phyloP scores from a whole-genome alignment of 495 filamentous ascomycete species.

The Lasiosphaeria miniovina region DNA sequence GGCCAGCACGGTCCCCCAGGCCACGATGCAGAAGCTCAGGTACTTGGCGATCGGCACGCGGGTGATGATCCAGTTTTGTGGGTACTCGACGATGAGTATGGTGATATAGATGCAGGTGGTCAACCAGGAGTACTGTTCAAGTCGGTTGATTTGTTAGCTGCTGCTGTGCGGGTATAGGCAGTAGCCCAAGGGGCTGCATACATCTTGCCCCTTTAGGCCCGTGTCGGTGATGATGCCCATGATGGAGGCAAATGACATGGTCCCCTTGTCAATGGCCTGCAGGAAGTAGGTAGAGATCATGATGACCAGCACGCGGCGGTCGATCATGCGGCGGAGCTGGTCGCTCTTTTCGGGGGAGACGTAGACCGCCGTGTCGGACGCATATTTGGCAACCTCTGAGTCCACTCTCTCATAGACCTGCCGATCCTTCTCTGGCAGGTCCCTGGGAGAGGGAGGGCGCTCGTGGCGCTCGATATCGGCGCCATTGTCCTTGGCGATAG shows the following conservation, averaged over 20 bases:
- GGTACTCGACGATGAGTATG: constrained; percentile 52
- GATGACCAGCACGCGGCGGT: constrained; percentile 47
- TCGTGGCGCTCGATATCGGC: constrained; percentile 9
- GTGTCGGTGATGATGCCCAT: constrained; percentile 63
- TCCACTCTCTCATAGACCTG: constrained; percentile 57
- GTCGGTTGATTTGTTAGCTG: not conserved
- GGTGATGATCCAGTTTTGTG: constrained; percentile 52
- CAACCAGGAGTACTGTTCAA: constrained; percentile 45
- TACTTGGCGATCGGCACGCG: constrained; percentile 55
- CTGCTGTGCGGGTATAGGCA: not conserved
- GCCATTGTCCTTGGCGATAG: not conserved
- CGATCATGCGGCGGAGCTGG: constrained; percentile 50
- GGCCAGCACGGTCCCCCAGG: constrained; percentile 57
- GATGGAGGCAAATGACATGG: constrained; percentile 65
- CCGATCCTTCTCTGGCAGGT: constrained; percentile 44
- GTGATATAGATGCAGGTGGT: constrained; percentile 55
- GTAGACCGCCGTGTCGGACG: constrained; percentile 44
- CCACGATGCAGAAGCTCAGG: constrained; percentile 57
- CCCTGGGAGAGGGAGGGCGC: constrained; percentile 45
- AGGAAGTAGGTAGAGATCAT: constrained; percentile 65
- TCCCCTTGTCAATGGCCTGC: constrained; percentile 72
- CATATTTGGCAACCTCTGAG: constrained; percentile 62
- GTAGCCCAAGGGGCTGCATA: constrained; percentile 14
- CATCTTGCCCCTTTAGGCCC: constrained; percentile 48
- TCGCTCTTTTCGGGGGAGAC: constrained; percentile 55